Base-by-base conservation (phyloP, 176 grass and related monocot genomes). In the Cenchrus americanus region DNA sequence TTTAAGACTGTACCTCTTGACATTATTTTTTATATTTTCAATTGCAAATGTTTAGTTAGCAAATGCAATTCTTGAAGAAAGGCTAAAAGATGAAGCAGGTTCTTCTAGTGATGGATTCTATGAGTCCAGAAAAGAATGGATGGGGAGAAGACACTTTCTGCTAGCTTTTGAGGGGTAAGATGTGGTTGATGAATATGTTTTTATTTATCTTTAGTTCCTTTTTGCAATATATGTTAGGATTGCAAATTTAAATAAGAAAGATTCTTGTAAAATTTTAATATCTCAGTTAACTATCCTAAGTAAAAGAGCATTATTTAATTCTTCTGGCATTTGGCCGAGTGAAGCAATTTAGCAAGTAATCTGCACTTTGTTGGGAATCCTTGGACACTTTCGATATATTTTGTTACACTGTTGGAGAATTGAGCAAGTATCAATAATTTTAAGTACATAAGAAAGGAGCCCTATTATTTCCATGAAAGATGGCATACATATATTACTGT, bases 121-220 rank as follows among this genome's bases (percentile, higher is more conserved):
- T 7, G 96, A 98, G 81, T 98, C 93, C 63, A 92, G 68, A 84
- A 93, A 93, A 83, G 96, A 98, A 85, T 98, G 96, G 92, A 87
- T 93, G 96, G 96, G 96, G 7, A 91, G 86, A 83, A 87, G 91
- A n/a, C 96, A 98, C 69, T 92, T 88, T 63, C 86, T 95, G 49
- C 85, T 98, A 73, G 92, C 96, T 71, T 88, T 91, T 80, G 92
- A 98, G 86, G 85, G 92, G 94, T 97, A 94, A 68, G 80, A 5
- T 66, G 32, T 81, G 19, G 55, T 52, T 73, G 32, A 77, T 71
- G 73, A 89, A 42, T 82, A 82, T 57, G 50, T 51, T 83, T 75
- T 75, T 70, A 67, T 75, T 80, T 93, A 80, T 71, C 26, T 83
- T 62, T 47, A 63, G 54, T 63, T 69, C 34, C 5, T 42, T 64